Percentiles rank a stretch among this genome's conserved stretches.
phyloP scores from a whole-genome alignment of 768 basidiomycete genomes.

The Hemileccinum rubropunctum region DNA sequence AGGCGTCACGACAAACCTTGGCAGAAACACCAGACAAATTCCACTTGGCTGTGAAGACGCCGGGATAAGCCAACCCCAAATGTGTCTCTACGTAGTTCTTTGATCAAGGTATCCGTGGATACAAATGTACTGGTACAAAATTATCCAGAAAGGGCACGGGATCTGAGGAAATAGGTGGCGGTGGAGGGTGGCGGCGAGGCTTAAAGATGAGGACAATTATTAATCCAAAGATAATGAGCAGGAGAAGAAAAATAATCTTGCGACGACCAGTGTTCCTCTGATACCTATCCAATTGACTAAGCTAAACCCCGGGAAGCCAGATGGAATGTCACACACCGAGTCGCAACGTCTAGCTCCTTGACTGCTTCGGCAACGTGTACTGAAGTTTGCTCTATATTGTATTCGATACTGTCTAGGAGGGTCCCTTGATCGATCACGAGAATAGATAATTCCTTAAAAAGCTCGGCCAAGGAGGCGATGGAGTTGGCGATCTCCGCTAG shows the following conservation, averaged over 20 bases:
- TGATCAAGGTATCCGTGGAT: slow-evolving; percentile 32
- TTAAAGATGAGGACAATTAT: slow-evolving; percentile 91
- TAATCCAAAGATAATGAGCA: slow-evolving; percentile 87
- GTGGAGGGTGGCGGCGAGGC: slow-evolving; percentile 56
- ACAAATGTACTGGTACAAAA: slow-evolving; percentile 31
- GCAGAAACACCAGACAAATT: background rate
- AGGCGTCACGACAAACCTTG: slow-evolving; percentile 18
- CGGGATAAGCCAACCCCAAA: slow-evolving; percentile 7
- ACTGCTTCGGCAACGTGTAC: slow-evolving; percentile 80
- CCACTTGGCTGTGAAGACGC: slow-evolving; percentile 4
- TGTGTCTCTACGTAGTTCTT: slow-evolving; percentile 16
- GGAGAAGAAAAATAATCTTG: slow-evolving; percentile 88
- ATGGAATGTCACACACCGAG: slow-evolving; percentile 50
- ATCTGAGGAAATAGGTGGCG: slow-evolving; percentile 30
- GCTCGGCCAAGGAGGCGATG: slow-evolving; percentile 86
- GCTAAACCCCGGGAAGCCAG: background rate
- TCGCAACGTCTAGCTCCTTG: slow-evolving; percentile 78
- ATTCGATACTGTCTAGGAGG: slow-evolving; percentile 93
- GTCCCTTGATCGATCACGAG: slow-evolving; percentile 99
- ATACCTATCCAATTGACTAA: slow-evolving; percentile 51
- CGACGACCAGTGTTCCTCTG: slow-evolving; percentile 92
- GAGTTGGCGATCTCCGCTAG: slow-evolving; percentile 88
- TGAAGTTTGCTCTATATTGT: slow-evolving; percentile 93
- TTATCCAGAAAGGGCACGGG: slow-evolving; percentile 23
- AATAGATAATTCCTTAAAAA: slow-evolving; percentile 92